Base-by-base conservation (phyloP, 768 basidiomycete species). In the Leccinum pellstonianum region DNA sequence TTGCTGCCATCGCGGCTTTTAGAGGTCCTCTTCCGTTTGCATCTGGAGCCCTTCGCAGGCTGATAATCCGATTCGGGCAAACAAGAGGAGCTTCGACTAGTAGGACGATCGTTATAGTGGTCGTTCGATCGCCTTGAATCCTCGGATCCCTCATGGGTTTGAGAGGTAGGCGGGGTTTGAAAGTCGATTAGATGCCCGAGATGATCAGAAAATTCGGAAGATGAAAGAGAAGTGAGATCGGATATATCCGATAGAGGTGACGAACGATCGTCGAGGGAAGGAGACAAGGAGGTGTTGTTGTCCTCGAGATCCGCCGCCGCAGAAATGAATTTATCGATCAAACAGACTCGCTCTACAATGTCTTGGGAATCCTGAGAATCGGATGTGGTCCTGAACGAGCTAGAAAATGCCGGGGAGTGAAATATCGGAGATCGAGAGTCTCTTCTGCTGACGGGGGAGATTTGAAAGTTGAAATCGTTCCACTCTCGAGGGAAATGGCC, bases 181-280 rank as follows among this genome's bases (percentile, higher is more conserved):
- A 35, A 38, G 19, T 60, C 52, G n/a, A 55, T 19, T 37, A 29
- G 43, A 38, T 35, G 50, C 47, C 41, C 56, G 29, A 59, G 46
- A 38, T 48, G 54, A 9, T 54, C 48, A 53, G 60, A 63, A 52
- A 54, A 47, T 54, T 56, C 54, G 7, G 66, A 62, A 63, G 72
- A 73, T 54, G 72, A 68, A 25, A 75, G 55, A 11, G 73, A 56
- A 10, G 70, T 75, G 27, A 73, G 72, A 51, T 68, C 66, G 7
- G 72, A 73, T 48, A 70, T 52, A 56, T 65, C 63, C 8, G 73
- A 73, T 3, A 67, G 10, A 27, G 73, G 65, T 8, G 73, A 70
- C 7, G 57, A 68, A 55, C 50, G 64, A 17, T 55, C 62, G 43
- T 49, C 62, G 56, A 35, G 55, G 58, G 62, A 11, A 2, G 35